Conservation (phyloP, 305 asterid genomes). For the Fraxinus angustifolia region DNA sequence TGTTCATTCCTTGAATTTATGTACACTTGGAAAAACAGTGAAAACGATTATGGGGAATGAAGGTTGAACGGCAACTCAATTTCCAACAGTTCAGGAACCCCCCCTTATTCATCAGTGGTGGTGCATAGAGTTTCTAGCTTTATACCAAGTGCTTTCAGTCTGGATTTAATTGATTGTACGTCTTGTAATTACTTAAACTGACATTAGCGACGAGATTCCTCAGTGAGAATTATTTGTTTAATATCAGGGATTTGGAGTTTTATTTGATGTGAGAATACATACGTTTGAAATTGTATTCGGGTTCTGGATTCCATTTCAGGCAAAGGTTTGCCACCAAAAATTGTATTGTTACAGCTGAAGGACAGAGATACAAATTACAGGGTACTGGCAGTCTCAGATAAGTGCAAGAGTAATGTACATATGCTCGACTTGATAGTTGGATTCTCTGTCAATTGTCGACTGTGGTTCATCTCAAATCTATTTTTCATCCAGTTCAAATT, state of each 20-base stretch:
- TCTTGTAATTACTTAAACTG: background rate
- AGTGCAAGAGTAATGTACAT: background rate
- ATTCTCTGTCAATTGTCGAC: background rate
- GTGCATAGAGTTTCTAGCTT: background rate
- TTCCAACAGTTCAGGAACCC: conserved; percentile 11
- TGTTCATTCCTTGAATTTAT: background rate
- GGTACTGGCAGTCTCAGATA: background rate
- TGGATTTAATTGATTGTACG: background rate
- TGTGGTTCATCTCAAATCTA: background rate
- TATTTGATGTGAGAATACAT: background rate
- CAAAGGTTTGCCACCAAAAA: background rate
- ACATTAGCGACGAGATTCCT: background rate
- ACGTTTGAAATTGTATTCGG: background rate
- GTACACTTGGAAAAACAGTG: background rate
- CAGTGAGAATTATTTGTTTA: background rate
- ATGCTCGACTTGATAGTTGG: background rate
- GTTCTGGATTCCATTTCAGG: background rate
- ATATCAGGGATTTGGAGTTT: background rate
- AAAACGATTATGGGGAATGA: background rate
- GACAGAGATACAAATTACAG: background rate
- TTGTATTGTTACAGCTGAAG: background rate
- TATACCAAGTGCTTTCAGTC: conserved; percentile 1
- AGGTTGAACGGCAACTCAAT: background rate
- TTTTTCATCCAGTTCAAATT: background rate
- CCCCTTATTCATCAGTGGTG: background rate